phyloP scores from a whole-genome alignment of 176 grass and related monocot species.

The Tillandsia fasciculata region DNA sequence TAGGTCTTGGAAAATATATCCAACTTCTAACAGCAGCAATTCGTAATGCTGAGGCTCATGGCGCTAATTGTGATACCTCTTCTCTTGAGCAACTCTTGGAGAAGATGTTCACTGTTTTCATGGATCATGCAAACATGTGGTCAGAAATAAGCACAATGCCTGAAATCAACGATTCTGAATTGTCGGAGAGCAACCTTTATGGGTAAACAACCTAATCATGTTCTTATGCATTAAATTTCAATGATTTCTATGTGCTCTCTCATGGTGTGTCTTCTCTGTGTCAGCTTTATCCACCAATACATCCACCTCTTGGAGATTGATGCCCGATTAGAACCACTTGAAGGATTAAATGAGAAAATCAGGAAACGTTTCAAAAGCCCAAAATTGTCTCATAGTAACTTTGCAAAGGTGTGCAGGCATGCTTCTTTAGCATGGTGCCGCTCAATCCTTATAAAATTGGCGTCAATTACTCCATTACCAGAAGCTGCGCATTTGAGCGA shows the following conservation, averaged over 20 bases:
- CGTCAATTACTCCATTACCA: constrained; percentile 64
- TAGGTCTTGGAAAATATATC: constrained; percentile 83
- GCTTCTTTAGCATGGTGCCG: constrained; percentile 93
- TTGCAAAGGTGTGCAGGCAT: constrained; percentile 89
- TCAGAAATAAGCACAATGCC: constrained; percentile 67
- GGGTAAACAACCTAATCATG: constrained; percentile 39
- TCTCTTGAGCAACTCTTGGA: constrained; percentile 69
- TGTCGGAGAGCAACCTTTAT: constrained; percentile 78
- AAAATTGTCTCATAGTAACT: constrained; percentile 71
- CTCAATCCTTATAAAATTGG: constrained; percentile 86
- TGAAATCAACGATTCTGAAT: constrained; percentile 57
- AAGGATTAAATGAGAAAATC: constrained; percentile 90
- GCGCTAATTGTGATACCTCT: constrained; percentile 27
- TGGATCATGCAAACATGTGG: constrained; percentile 87
- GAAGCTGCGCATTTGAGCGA: constrained; percentile 35
- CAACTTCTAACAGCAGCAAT: constrained; percentile 79
- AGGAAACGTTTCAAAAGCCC: constrained; percentile 95
- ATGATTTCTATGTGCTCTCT: constrained; percentile 19
- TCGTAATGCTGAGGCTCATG: constrained; percentile 34
- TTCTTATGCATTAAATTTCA: constrained; percentile 8
- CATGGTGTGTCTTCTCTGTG: constrained; percentile 25
- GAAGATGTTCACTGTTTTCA: constrained; percentile 90
- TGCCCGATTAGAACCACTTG: constrained; percentile 65
- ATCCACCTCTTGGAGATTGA: constrained; percentile 89
- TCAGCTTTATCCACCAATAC: constrained; percentile 89